Evolutionary conservation across 257 asterid species (phyloP).

Genomic region (Ilex aquifolium): DNA sequence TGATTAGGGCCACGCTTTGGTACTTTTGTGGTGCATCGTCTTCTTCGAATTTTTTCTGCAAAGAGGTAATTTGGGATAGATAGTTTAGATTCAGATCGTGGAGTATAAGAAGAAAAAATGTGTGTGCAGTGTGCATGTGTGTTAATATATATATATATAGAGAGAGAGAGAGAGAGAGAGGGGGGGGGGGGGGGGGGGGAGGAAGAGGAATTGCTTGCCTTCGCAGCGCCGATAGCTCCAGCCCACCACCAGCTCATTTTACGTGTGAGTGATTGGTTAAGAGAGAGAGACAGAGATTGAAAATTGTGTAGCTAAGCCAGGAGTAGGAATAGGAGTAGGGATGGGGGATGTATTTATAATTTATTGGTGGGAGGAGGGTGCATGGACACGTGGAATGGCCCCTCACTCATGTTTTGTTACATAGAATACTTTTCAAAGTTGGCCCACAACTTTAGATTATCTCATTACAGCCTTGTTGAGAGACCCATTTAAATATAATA

Average conservation of each 20-base stretch:
- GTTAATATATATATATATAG: neutral
- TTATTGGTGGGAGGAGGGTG: too few relatives aligned
- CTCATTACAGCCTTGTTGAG: too few relatives aligned
- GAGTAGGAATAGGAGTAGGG: too few relatives aligned
- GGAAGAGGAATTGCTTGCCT: conserved; percentile 22
- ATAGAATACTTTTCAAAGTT: too few relatives aligned
- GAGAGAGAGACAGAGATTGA: neutral
- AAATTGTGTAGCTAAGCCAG: neutral
- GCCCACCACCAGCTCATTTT: conserved; percentile 95
- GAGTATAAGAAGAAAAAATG: neutral
- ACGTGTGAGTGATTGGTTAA: too few relatives aligned
- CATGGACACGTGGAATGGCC: too few relatives aligned
- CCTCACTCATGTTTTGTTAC: too few relatives aligned
- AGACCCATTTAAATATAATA: too few relatives aligned
- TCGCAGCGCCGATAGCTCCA: conserved; percentile 89
- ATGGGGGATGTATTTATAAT: too few relatives aligned
- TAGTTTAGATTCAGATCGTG: neutral
- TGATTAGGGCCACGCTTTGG: conserved; percentile 72
- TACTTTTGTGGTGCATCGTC: conserved; percentile 58
- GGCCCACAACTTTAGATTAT: too few relatives aligned
- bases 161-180: neutral
- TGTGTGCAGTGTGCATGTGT: neutral
- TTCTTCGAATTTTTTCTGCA: conserved; percentile 58
- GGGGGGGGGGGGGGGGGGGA: too few relatives aligned
- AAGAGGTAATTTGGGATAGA: neutral